A percentile compares a stretch with the other conserved stretches of the same genome.
phyloP scores from a whole-genome alignment of 2,329 filamentous ascomycete genomes.

The Alternaria panax region DNA sequence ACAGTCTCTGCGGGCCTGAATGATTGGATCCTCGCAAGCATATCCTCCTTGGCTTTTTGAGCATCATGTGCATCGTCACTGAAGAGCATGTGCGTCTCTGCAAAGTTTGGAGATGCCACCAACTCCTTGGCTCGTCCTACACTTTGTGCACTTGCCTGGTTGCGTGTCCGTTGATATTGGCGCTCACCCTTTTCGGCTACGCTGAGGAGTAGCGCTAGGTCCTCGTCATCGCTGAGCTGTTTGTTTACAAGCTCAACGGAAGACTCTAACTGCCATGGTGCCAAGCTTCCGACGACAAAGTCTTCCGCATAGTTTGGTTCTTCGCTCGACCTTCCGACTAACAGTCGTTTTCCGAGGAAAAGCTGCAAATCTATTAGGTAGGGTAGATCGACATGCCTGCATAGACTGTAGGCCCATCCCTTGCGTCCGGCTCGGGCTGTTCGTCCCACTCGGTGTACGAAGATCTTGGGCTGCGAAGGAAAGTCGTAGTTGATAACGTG shows the following conservation, averaged over 20 bases:
- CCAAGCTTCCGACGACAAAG: slow-evolving; percentile 79
- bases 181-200: slow-evolving; percentile 91
- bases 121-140: slow-evolving; percentile 86
- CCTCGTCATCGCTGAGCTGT: slow-evolving; percentile 74
- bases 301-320: slow-evolving; percentile 78
- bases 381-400: slow-evolving; percentile 85
- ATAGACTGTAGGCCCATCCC: slow-evolving; percentile 94
- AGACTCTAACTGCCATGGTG: slow-evolving; percentile 75
- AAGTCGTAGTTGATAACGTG: slow-evolving; percentile 99
- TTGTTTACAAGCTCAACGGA: slow-evolving; percentile 86
- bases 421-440: slow-evolving; percentile 91
- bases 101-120: slow-evolving; percentile 73
- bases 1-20: slow-evolving; percentile 93
- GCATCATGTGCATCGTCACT: slow-evolving; percentile 65
- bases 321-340: slow-evolving; percentile 71
- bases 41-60: slow-evolving; percentile 75
- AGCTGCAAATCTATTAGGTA: slow-evolving; percentile 94
- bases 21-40: slow-evolving; percentile 86
- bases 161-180: slow-evolving; percentile 87
- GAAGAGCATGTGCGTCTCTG: slow-evolving; percentile 81
- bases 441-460: slow-evolving; percentile 93
- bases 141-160: slow-evolving; percentile 88
- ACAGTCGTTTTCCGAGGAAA: slow-evolving; percentile 84
- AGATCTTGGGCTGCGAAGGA: slow-evolving; percentile 94
- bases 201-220: slow-evolving; percentile 72